These are phyloP conservation scores for Holtermannia corniformis DNA, from an alignment of 768 basidiomycete genomes.

Conservation along the genomic window DNA sequence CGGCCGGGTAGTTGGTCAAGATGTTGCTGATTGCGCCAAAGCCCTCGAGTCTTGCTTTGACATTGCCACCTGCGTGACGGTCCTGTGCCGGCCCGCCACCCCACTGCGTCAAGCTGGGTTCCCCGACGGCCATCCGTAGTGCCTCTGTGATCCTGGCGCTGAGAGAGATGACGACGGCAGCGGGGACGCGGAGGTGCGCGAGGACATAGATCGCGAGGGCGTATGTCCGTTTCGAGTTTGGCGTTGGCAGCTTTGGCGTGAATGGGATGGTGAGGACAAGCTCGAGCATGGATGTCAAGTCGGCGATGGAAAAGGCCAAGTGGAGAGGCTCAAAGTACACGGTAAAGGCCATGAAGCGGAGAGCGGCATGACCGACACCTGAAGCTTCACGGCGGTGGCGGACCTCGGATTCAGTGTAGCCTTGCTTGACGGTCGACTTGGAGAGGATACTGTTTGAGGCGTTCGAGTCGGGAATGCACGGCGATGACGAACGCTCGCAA, in stretches of 20 bases:
- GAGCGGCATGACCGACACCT: slow-evolving; percentile 30
- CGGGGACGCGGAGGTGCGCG: slow-evolving; percentile 25
- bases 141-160: slow-evolving; percentile 32
- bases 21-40: slow-evolving; percentile 27
- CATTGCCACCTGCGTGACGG: slow-evolving; percentile 21
- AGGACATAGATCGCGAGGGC: slow-evolving; percentile 30
- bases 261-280: slow-evolving; percentile 30
- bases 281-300: slow-evolving; percentile 25
- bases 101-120: slow-evolving; percentile 5
- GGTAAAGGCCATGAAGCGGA: slow-evolving; percentile 27
- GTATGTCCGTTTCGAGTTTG: slow-evolving; percentile 37
- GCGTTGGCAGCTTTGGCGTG: slow-evolving; percentile 34
- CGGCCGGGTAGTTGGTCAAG: slow-evolving; percentile 22
- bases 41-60: slow-evolving; percentile 23
- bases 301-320: slow-evolving; percentile 29
- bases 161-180: slow-evolving; percentile 19
- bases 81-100: slow-evolving; percentile 8
- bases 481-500: slow-evolving; percentile 8
- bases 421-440: slow-evolving; percentile 18
- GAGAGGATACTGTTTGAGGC: slow-evolving; percentile 3
- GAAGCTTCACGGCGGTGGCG: slow-evolving; percentile 34
- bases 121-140: slow-evolving; percentile 20
- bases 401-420: slow-evolving; percentile 37
- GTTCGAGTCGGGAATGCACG: not conserved
- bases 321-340: slow-evolving; percentile 20